phyloP scores from a whole-genome alignment of 2,329 filamentous ascomycete species.

The Leptographium radiaticola region DNA sequence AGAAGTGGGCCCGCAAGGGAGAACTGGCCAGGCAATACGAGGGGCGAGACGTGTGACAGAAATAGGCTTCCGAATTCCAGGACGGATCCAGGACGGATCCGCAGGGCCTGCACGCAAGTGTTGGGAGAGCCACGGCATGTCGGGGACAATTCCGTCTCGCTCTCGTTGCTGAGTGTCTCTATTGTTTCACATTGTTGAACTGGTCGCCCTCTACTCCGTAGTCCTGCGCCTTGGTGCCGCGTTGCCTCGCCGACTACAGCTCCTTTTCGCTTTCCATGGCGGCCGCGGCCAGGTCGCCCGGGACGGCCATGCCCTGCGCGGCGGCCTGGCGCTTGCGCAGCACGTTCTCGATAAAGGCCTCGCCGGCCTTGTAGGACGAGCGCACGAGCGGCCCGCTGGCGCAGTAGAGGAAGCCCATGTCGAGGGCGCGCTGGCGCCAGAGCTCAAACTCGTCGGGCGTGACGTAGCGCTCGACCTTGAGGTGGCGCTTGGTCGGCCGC shows the following conservation, averaged over 20 bases:
- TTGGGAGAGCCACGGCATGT: too few relatives aligned
- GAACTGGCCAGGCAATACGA: background rate
- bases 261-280: background rate
- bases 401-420: constrained; percentile 95
- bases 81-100: too few relatives aligned
- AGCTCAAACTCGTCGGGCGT: constrained; percentile 83
- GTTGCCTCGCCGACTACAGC: background rate
- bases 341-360: constrained; percentile 98
- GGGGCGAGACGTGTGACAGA: background rate
- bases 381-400: constrained; percentile 86
- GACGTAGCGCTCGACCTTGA: constrained; percentile 92
- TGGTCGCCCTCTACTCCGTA: too few relatives aligned
- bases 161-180: too few relatives aligned
- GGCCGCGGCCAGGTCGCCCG: background rate
- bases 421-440: constrained; percentile 80
- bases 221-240: too few relatives aligned
- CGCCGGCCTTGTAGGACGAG: constrained; percentile 94
- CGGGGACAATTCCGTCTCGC: too few relatives aligned
- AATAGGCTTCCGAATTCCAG: too few relatives aligned
- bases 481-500: constrained; percentile 94
- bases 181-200: too few relatives aligned
- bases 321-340: constrained; percentile 61
- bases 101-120: too few relatives aligned
- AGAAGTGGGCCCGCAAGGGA: background rate
- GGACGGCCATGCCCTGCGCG: constrained; percentile 14